Evolutionary conservation across 805 yeast genomes (phyloP), one percentile per base, ranked within the genome.

Genomic region (Pichia insulana): DNA sequence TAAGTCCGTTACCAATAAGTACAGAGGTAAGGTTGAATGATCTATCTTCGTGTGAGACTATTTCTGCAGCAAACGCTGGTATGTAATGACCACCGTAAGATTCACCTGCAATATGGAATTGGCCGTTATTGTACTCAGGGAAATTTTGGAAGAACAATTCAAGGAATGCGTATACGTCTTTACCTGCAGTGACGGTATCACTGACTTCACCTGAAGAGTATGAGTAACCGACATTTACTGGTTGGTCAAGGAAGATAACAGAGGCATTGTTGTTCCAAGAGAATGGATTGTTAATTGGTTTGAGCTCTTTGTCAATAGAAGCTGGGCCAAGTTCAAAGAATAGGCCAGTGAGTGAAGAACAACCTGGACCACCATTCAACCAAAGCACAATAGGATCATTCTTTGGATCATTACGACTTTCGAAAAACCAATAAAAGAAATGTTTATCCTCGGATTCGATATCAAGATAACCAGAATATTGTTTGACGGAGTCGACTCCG

Each of bases 281-380:
- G 64, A 76, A 68, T 17, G 92, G 90, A 64, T 90, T 90, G 61
- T 64, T 68, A 26, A 74, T 72, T n/a, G 94, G 88, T 53, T 77
- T 74, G 51, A 83, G 62, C 43, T 75, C 71, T 30, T 74, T 62
- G 47, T 75, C 78, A 45, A 90, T 77, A 12, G 80, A 70, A 0
- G 95, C 74, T 5, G 97, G 95, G 20, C 97, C 97, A 56, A 88
- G 72, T 62, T 90, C 97, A 56, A 89, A 87, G 54, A 90, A 77
- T 44, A 89, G 68, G 8, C 97, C 97, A 28, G 94, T 85, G 58
- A 87, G 65, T 1, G 96, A 85, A 0, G 96, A 85, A 59, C 97
- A 89, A 11, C 97, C 97, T 30, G 97, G 97, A 5, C 97, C 96
- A 50, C 97, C 97, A 58, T 89, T 89, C 53, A 89, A 69, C 97